Evolutionary conservation across 257 asterid species (phyloP).

Genomic region (Apocynum venetum): DNA sequence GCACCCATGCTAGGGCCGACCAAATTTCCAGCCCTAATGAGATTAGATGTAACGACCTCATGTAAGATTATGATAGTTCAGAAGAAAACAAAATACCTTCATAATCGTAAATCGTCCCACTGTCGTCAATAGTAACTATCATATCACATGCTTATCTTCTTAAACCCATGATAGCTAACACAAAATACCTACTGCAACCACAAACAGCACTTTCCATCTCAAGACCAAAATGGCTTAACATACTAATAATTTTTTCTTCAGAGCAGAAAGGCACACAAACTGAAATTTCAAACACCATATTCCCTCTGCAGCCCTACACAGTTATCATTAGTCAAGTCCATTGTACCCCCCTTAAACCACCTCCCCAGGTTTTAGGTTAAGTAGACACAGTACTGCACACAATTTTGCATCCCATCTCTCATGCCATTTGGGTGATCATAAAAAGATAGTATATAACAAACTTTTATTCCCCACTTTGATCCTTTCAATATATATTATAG

Average conservation of each 20-base stretch:
- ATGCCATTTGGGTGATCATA: background rate
- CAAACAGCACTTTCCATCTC: background rate
- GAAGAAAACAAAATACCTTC: background rate
- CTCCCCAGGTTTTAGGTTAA: background rate
- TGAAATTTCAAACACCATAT: background rate
- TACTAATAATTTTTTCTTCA: background rate
- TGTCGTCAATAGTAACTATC: background rate
- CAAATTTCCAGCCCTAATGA: conserved; percentile 75
- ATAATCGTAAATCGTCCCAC: background rate
- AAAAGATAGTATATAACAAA: background rate
- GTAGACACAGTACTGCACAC: background rate
- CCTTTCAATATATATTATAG: background rate
- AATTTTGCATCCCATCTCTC: background rate
- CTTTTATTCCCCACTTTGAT: background rate
- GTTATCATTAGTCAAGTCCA: background rate
- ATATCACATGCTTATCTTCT: background rate
- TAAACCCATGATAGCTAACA: background rate
- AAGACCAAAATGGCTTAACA: background rate
- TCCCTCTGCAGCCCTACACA: background rate
- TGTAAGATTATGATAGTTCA: background rate
- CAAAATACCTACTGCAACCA: background rate
- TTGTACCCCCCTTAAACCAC: background rate
- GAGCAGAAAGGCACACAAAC: background rate
- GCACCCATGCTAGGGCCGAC: conserved; percentile 75
- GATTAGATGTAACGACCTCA: background rate